Conservation (phyloP, 2,329 filamentous ascomycete genomes). For the Phaeosphaeriaceae sp. region DNA sequence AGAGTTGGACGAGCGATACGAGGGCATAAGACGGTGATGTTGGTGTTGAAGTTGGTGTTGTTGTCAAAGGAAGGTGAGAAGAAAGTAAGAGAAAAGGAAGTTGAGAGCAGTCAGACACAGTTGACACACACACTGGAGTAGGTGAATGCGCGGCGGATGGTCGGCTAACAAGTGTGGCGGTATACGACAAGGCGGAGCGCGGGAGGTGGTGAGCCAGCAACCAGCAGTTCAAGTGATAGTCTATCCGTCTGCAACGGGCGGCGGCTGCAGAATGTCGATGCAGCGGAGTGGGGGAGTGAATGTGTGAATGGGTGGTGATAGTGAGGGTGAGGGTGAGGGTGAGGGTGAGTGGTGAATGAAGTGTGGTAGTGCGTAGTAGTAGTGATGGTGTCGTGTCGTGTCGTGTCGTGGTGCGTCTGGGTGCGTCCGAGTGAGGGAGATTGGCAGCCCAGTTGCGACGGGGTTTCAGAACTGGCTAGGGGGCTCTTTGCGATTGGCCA, state of each 20-base stretch:
- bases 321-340: no score
- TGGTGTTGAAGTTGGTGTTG: conserved; percentile 45
- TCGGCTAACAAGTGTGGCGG: background rate
- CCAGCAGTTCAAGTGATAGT: no score
- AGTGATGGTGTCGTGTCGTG: conserved; percentile 2
- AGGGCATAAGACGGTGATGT: conserved; percentile 69
- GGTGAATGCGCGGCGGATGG: no score
- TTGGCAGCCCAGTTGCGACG: conserved; percentile 19
- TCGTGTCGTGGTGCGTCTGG: conserved; percentile 12
- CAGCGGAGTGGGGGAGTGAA: background rate
- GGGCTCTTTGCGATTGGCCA: conserved; percentile 19
- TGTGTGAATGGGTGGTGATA: background rate
- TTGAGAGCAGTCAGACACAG: no score
- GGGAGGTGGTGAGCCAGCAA: no score
- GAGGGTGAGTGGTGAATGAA: background rate
- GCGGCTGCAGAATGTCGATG: no score
- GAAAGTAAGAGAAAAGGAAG: no score
- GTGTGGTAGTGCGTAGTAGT: background rate
- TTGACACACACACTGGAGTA: no score
- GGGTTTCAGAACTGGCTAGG: conserved; percentile 31
- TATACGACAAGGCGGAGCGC: background rate
- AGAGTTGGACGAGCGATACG: conserved; percentile 74
- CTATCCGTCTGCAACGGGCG: no score
- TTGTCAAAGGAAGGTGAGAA: background rate
- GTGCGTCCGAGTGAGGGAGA: conserved; percentile 18